Evolutionary conservation across 108 stramenopile genomes (phyloP).

Genomic region (Schizochytrium sp.): DNA sequence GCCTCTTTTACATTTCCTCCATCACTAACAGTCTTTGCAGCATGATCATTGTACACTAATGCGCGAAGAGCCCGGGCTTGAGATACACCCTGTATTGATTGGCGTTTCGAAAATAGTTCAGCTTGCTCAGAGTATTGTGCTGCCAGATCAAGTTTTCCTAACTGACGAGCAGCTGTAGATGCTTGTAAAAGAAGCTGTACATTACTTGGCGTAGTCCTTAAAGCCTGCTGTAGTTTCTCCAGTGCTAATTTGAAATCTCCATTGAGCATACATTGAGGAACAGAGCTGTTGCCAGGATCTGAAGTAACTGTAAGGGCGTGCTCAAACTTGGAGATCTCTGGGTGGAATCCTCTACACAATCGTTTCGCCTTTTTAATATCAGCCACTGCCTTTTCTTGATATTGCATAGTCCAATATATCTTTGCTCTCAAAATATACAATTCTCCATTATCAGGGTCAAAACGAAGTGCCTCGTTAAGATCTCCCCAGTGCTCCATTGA

Average conservation of each 20-base stretch:
- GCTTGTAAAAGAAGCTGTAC: neutral
- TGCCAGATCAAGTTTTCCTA: neutral
- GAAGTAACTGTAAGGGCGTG: neutral
- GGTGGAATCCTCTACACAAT: neutral
- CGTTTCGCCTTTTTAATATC: neutral
- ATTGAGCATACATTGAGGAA: neutral
- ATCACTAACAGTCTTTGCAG: neutral
- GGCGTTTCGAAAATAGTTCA: neutral
- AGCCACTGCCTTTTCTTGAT: neutral
- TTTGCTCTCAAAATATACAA: constrained; percentile 2
- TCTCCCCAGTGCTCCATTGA: constrained; percentile 32
- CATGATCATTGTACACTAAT: neutral
- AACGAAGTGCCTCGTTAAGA: neutral
- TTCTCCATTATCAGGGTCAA: neutral
- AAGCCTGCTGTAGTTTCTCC: neutral
- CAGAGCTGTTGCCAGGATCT: constrained; percentile 10
- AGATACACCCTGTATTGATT: neutral
- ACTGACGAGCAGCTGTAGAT: neutral
- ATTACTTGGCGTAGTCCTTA: neutral
- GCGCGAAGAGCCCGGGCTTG: neutral
- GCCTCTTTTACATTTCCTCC: neutral
- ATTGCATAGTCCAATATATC: neutral
- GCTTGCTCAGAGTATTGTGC: neutral
- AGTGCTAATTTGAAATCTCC: constrained; percentile 27
- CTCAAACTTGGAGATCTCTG: constrained; percentile 18